Base-by-base conservation (phyloP, 352 stramenopile species). In the Pythium aphanidermatum region DNA sequence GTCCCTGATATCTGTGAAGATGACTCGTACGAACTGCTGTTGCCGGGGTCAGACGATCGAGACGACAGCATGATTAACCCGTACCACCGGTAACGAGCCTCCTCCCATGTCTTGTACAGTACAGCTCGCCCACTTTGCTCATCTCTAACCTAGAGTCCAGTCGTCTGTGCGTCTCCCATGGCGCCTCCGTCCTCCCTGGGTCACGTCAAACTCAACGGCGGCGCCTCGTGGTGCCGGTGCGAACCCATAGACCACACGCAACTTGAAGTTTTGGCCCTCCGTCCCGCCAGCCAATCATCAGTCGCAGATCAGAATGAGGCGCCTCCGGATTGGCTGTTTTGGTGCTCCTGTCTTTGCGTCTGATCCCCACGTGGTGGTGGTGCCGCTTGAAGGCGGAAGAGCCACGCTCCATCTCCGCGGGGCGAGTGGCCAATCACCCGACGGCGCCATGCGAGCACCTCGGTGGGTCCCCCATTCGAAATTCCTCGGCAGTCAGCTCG, bases 1-100 rank as follows among this genome's bases (percentile, higher is more conserved):
- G 51, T 87, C 14, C 68, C 75, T 2, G 75, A 72, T 7, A 40
- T 85, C n/a, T 43, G 34, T n/a, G 13, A 40, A 8, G 41, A 49
- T 28, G 59, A 66, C 21, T 55, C 56, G 33, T 72, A 72, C 48
- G 47, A 69, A 30, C 55, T 72, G 23, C 44, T 72, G 27, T 37
- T 55, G 3, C 36, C 35, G 14, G 27, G 24, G 17, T 4, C 17
- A 41, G 24, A 34, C n/a, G 39, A 19, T 25, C 6, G 20, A 5
- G 29, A 50, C 16, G 40, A 48, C 28, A 14, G 28, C 28, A 33
- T 33, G 28, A 33, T n/a, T n/a, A n/a, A n/a, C n/a, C n/a, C n/a
- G n/a, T n/a, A n/a, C n/a, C n/a, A n/a, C n/a, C n/a, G n/a, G n/a
- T n/a, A n/a, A n/a, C n/a, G n/a, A n/a, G n/a, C n/a, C n/a, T n/a